Percentiles rank a stretch among this genome's conserved stretches.
phyloP scores from a whole-genome alignment of 2,329 filamentous ascomycete genomes.

The Colletotrichum sp. region DNA sequence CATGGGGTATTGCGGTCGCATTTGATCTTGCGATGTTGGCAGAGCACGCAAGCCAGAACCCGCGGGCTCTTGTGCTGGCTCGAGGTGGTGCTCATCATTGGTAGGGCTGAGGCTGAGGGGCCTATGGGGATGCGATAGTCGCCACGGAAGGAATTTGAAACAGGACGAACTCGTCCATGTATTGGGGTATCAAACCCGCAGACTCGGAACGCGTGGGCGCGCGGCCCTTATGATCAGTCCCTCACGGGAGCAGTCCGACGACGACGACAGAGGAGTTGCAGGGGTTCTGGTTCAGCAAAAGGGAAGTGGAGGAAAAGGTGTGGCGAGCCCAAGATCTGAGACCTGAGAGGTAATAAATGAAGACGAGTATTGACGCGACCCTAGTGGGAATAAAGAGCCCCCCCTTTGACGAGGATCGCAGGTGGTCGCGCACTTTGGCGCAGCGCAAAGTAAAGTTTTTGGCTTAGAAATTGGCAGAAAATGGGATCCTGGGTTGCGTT shows the following conservation, averaged over 20 bases:
- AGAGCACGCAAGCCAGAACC: constrained; percentile 60
- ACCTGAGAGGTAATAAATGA: neutral
- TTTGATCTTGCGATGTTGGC: constrained; percentile 67
- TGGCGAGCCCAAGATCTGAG: neutral
- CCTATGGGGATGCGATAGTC: neutral
- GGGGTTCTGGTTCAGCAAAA: neutral
- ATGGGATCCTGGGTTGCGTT: neutral
- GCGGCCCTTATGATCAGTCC: constrained; percentile 17
- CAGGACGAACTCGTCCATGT: constrained; percentile 12
- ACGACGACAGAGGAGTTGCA: neutral
- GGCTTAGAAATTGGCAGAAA: constrained; percentile 15
- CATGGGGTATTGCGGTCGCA: constrained; percentile 65
- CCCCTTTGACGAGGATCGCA: neutral
- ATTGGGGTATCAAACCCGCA: neutral
- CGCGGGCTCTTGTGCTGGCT: constrained; percentile 42
- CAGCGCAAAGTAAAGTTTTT: neutral
- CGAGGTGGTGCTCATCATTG: constrained; percentile 14
- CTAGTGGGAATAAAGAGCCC: neutral
- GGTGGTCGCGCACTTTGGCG: neutral
- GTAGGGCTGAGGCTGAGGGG: constrained; percentile 7
- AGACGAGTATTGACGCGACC: neutral
- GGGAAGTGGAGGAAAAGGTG: neutral
- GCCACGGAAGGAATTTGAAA: neutral
- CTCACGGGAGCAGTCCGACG: neutral
- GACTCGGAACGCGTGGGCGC: constrained; percentile 8